Percentiles rank a stretch among this genome's conserved stretches.
Conservation (phyloP, 768 basidiomycete species). For the Mycena rosella region DNA sequence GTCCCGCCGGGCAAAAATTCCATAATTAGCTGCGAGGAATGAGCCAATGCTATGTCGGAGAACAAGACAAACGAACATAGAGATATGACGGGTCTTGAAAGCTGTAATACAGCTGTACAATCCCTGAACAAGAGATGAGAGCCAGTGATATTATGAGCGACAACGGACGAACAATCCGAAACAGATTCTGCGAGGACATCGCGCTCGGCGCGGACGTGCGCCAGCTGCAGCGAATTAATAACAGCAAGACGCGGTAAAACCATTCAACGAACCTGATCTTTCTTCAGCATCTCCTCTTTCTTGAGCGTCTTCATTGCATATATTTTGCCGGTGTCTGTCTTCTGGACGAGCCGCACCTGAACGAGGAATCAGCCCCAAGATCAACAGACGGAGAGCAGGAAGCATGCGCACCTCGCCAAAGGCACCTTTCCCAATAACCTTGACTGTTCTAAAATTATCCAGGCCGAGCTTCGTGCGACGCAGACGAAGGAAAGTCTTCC, state of each 20-base stretch:
- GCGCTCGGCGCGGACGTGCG: constrained; percentile 97
- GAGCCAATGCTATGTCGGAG: no score
- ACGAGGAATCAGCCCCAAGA: constrained; percentile 27
- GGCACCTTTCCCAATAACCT: constrained; percentile 99
- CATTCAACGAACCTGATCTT: constrained; percentile 88
- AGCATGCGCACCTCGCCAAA: constrained; percentile 87
- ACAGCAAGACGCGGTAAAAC: neutral
- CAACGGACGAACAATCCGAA: constrained; percentile 54
- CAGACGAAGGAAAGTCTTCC: constrained; percentile 81
- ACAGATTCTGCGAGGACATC: constrained; percentile 97
- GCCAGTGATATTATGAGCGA: neutral
- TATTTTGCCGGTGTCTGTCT: constrained; percentile 96
- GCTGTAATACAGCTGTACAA: constrained; percentile 97
- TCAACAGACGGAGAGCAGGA: neutral
- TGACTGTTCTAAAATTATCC: constrained; percentile 95
- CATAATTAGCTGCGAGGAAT: constrained; percentile 96
- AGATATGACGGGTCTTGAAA: constrained; percentile 95
- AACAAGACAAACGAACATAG: no score
- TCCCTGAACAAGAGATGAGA: constrained; percentile 70
- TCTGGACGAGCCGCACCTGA: constrained; percentile 93
- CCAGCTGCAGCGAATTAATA: constrained; percentile 70
- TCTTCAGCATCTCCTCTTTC: constrained; percentile 99
- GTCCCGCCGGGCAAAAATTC: constrained; percentile 99
- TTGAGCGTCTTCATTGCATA: constrained; percentile 80
- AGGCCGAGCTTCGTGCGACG: constrained; percentile 91